Evolutionary conservation across 192 early-diverging fungal species (phyloP).

Genomic region (Allomyces javanicus): DNA sequence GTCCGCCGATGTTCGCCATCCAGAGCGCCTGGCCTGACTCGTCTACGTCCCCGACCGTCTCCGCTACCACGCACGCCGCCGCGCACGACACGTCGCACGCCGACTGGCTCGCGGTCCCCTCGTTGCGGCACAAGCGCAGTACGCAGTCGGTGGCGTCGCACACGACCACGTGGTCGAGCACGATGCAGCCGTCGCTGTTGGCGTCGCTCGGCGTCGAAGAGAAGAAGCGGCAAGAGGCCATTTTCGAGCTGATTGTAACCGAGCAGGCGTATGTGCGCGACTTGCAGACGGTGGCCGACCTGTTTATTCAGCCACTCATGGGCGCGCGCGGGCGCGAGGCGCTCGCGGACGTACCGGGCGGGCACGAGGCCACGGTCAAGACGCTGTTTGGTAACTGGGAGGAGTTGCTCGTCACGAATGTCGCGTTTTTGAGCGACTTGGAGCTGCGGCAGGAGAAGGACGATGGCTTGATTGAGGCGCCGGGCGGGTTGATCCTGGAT

Average conservation of each 20-base stretch:
- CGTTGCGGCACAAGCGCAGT: neutral
- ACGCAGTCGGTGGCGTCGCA: neutral
- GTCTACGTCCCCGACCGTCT: no score
- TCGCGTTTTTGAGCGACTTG: constrained; percentile 18
- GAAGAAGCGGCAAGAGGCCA: constrained; percentile 74
- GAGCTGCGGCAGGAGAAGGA: constrained; percentile 42
- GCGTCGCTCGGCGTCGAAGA: constrained; percentile 52
- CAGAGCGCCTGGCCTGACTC: no score
- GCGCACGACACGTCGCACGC: neutral
- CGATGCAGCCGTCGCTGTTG: constrained; percentile 14
- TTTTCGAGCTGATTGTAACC: constrained; percentile 80
- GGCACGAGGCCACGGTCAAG: neutral
- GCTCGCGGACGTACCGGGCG: neutral
- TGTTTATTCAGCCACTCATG: constrained; percentile 9
- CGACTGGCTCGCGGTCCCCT: neutral
- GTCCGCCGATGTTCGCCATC: no score
- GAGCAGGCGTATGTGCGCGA: constrained; percentile 85
- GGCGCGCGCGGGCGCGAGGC: neutral
- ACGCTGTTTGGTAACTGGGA: neutral
- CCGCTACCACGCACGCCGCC: no score
- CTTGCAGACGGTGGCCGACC: constrained; percentile 55
- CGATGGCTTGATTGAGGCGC: constrained; percentile 41
- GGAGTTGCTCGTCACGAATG: neutral
- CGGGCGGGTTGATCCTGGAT: neutral
- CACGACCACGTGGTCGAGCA: neutral